Conservation (phyloP, 2,329 filamentous ascomycete genomes). For the Alternaria alternata region DNA sequence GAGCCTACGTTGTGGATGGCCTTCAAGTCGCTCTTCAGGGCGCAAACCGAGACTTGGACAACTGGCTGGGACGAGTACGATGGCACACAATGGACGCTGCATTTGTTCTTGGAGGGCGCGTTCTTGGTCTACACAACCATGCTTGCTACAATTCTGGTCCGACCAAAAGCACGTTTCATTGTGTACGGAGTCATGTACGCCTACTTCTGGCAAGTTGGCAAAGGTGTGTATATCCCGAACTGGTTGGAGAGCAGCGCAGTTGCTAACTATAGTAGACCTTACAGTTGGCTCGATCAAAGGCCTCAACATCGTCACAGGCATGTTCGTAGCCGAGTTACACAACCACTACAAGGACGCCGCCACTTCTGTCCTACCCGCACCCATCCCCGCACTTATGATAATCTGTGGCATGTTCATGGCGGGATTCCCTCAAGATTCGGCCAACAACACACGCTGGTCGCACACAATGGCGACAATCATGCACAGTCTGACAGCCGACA, state of each 20-base stretch:
- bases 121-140: slow-evolving; percentile 55
- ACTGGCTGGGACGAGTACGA: slow-evolving; percentile 53
- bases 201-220: slow-evolving; percentile 51
- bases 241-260: background rate
- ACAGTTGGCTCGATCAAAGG: slow-evolving; percentile 50
- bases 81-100: slow-evolving; percentile 55
- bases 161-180: slow-evolving; percentile 47
- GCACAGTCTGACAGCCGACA: slow-evolving; percentile 55
- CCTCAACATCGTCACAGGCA: slow-evolving; percentile 69
- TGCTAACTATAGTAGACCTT: slow-evolving; percentile 39
- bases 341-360: slow-evolving; percentile 60
- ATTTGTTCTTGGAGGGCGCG: slow-evolving; percentile 53
- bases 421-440: slow-evolving; percentile 66
- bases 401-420: slow-evolving; percentile 64
- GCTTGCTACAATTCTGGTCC: slow-evolving; percentile 52
- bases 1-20: slow-evolving; percentile 44
- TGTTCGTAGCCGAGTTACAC: slow-evolving; percentile 68
- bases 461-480: slow-evolving; percentile 55
- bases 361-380: slow-evolving; percentile 58
- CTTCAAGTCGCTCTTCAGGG: slow-evolving; percentile 41
- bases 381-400: slow-evolving; percentile 61
- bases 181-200: slow-evolving; percentile 50
- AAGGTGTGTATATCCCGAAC: slow-evolving; percentile 31
- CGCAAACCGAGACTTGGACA: slow-evolving; percentile 50
- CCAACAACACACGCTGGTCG: slow-evolving; percentile 65